Evolutionary conservation across 345 rosid species (phyloP).

Genomic region (Eucalyptus globulus): DNA sequence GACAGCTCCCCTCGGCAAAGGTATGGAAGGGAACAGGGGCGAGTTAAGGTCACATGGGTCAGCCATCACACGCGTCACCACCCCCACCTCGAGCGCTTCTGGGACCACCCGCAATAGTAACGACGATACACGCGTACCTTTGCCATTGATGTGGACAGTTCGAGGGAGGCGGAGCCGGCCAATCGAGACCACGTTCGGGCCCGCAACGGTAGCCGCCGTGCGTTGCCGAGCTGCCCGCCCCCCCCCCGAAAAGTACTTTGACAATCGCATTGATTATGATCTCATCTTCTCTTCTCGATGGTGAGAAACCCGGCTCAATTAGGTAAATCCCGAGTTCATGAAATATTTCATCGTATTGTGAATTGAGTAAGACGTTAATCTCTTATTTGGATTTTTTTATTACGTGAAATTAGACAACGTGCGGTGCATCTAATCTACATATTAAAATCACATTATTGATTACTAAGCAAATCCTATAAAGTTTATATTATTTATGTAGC

Average conservation of each 20-base stretch:
- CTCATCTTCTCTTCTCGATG: background rate
- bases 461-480: background rate
- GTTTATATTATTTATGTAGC: background rate
- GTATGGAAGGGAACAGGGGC: background rate
- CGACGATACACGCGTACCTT: background rate
- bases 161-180: background rate
- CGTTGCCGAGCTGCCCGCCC: background rate
- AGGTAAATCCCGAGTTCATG: background rate
- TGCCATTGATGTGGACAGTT: background rate
- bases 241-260: accelerated
- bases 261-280: background rate
- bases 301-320: background rate
- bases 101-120: background rate
- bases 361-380: background rate
- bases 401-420: background rate
- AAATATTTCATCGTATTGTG: background rate
- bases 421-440: background rate
- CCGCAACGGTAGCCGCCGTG: background rate
- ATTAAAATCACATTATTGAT: background rate
- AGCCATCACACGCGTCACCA: background rate
- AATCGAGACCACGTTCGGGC: background rate
- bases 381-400: background rate
- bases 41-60: background rate
- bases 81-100: background rate
- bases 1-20: background rate